Conservation (phyloP, 805 yeast genomes). For the Candida arabinofermentans region DNA sequence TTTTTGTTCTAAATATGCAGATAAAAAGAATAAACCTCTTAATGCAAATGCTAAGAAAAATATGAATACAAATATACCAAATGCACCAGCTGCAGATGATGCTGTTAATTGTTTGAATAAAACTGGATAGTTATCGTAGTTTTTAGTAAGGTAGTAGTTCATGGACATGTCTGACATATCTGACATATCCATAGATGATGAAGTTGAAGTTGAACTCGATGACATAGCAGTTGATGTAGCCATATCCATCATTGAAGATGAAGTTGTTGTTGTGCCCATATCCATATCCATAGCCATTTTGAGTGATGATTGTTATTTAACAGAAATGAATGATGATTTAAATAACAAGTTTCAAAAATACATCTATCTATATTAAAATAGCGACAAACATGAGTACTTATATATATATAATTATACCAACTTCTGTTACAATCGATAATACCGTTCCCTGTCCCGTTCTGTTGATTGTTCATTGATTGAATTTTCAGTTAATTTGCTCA, state of each 20-base stretch:
- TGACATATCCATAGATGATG: slow-evolving; percentile 10
- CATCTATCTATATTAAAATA: too few relatives aligned
- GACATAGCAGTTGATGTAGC: slow-evolving; percentile 15
- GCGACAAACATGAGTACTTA: too few relatives aligned
- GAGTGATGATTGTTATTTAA: too few relatives aligned
- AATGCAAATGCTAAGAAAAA: slow-evolving; percentile 56
- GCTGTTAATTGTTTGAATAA: slow-evolving; percentile 56
- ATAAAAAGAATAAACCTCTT: slow-evolving; percentile 55
- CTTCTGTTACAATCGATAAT: too few relatives aligned
- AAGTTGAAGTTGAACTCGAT: slow-evolving; percentile 4
- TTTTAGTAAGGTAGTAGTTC: slow-evolving; percentile 55
- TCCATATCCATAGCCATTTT: slow-evolving; percentile 19
- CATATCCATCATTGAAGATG: slow-evolving; percentile 14
- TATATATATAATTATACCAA: too few relatives aligned
- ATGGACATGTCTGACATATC: slow-evolving; percentile 35
- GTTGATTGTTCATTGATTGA: too few relatives aligned
- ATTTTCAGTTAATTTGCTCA: too few relatives aligned
- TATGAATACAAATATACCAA: slow-evolving; percentile 65
- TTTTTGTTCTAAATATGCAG: slow-evolving; percentile 62
- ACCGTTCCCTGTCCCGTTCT: too few relatives aligned
- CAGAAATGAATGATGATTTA: background rate
- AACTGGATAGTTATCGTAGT: slow-evolving; percentile 55
- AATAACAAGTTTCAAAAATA: too few relatives aligned
- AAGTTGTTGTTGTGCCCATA: too few relatives aligned
- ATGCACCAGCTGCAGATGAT: slow-evolving; percentile 52